phyloP scores from a whole-genome alignment of 2,329 filamentous ascomycete genomes.

The Fusarium abutilonis region DNA sequence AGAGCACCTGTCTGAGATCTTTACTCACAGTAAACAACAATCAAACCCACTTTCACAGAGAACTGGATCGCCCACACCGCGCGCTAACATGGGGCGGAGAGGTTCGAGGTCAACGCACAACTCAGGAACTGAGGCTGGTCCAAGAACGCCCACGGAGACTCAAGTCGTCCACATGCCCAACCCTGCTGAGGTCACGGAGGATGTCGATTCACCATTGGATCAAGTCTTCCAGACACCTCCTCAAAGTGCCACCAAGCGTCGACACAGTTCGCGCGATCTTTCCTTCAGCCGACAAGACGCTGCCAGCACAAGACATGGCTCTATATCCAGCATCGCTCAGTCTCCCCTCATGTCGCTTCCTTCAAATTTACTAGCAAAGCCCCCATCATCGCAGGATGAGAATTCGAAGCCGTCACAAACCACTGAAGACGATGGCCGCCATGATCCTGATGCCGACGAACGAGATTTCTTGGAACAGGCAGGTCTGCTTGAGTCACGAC shows the following conservation, averaged over 20 bases:
- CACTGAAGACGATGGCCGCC: constrained; percentile 41
- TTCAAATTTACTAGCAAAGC: constrained; percentile 36
- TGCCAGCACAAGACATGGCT: constrained; percentile 45
- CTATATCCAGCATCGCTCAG: constrained; percentile 47
- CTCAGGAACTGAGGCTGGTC: constrained; percentile 40
- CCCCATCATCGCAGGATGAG: constrained; percentile 36
- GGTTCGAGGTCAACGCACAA: constrained; percentile 46
- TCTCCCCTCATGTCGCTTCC: constrained; percentile 43
- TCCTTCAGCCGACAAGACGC: constrained; percentile 37
- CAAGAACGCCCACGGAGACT: constrained; percentile 44
- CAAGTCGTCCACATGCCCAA: constrained; percentile 33
- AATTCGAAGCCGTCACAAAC: constrained; percentile 31
- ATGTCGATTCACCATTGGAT: constrained; percentile 44
- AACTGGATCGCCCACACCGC: constrained; percentile 45
- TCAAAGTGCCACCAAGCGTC: constrained; percentile 44
- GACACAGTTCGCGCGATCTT: constrained; percentile 44
- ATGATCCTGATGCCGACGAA: constrained; percentile 72
- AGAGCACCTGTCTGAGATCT: constrained; percentile 57
- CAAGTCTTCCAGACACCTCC: constrained; percentile 48
- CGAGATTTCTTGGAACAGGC: constrained; percentile 73
- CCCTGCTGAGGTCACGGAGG: constrained; percentile 28
- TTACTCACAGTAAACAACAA: constrained; percentile 44
- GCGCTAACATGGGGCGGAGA: constrained; percentile 34
- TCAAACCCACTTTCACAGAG: constrained; percentile 37
- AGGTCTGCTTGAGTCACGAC: constrained; percentile 65